Conservation (phyloP, 2,329 filamentous ascomycete species). For the Cytospora chrysosperma region DNA sequence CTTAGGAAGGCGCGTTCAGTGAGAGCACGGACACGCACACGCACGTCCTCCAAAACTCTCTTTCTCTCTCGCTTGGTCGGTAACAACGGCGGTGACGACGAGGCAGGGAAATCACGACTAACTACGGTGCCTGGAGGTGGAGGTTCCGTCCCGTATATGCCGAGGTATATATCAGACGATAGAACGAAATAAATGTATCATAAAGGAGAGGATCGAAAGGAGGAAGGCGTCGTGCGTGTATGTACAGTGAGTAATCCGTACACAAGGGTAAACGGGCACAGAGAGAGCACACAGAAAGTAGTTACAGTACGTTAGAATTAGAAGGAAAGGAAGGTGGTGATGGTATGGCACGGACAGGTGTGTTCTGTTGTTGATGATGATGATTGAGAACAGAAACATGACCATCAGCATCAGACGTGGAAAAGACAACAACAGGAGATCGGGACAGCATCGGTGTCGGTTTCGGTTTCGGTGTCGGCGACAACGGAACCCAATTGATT, state of each 20-base stretch:
- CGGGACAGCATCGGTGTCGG: neutral
- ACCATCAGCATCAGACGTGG: neutral
- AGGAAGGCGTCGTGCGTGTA: neutral
- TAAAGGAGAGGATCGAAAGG: neutral
- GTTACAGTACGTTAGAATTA: too few species aligned
- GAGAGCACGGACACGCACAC: neutral
- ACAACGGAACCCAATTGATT: neutral
- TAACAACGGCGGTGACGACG: neutral
- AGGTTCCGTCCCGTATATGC: neutral
- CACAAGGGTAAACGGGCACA: neutral
- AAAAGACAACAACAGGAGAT: neutral
- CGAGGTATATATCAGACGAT: neutral
- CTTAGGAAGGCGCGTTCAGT: neutral
- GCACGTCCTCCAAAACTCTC: neutral
- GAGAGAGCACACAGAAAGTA: too few species aligned
- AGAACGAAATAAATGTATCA: neutral
- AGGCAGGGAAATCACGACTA: neutral
- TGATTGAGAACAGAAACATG: neutral
- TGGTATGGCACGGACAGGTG: neutral
- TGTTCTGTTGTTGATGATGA: neutral
- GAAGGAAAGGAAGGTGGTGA: neutral
- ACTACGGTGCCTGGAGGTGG: neutral
- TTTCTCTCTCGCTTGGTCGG: neutral
- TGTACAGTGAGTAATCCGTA: too few species aligned
- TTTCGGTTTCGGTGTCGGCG: neutral